Percentiles rank a stretch among this genome's conserved stretches.
These are phyloP conservation scores for Grosmannia penicillata DNA, from an alignment of 2,329 filamentous ascomycete genomes.

Conservation along the genomic window DNA sequence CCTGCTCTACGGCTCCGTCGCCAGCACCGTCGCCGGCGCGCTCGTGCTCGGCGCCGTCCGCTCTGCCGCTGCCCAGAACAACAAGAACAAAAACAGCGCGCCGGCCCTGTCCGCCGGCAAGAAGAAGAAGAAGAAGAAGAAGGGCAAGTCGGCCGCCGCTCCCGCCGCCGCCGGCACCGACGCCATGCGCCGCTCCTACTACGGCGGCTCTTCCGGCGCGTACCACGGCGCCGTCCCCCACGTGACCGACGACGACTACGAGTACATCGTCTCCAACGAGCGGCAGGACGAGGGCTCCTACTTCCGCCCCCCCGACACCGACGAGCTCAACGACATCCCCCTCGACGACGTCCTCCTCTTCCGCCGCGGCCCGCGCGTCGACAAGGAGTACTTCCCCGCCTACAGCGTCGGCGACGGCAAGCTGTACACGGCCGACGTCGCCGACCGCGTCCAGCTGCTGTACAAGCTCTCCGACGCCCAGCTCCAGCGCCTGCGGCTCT, in stretches of 20 bases:
- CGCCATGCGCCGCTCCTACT: too few species aligned
- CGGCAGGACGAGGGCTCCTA: slow-evolving; percentile 28
- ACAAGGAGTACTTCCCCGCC: slow-evolving; percentile 58
- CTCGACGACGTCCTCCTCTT: slow-evolving; percentile 60
- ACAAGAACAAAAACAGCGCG: slow-evolving; percentile 5
- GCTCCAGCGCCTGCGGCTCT: slow-evolving; percentile 43
- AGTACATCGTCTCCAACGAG: slow-evolving; percentile 71
- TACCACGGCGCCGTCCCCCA: slow-evolving; percentile 29
- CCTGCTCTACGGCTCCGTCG: slow-evolving; percentile 34
- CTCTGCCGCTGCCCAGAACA: slow-evolving; percentile 10
- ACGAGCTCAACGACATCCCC: slow-evolving; percentile 16
- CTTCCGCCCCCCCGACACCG: slow-evolving; percentile 6
- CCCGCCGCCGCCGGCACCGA: slow-evolving; percentile 9
- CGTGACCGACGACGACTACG: slow-evolving; percentile 64
- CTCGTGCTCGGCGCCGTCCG: slow-evolving; percentile 33
- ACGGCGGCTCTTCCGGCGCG: too few species aligned
- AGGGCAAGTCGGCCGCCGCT: too few species aligned
- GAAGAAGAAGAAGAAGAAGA: slow-evolving; percentile 10
- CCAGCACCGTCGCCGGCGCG: slow-evolving; percentile 31
- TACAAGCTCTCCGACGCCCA: slow-evolving; percentile 44
- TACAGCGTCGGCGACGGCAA: slow-evolving; percentile 64
- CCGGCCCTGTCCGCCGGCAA: slow-evolving; percentile 1
- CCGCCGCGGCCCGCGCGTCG: slow-evolving; percentile 50
- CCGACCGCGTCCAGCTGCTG: slow-evolving; percentile 51
- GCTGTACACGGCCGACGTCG: slow-evolving; percentile 50